A percentile compares a stretch with the other conserved stretches of the same genome.
These are phyloP conservation scores for Sporothrix globosa DNA, from an alignment of 2,329 filamentous ascomycete genomes.

Conservation along the genomic window DNA sequence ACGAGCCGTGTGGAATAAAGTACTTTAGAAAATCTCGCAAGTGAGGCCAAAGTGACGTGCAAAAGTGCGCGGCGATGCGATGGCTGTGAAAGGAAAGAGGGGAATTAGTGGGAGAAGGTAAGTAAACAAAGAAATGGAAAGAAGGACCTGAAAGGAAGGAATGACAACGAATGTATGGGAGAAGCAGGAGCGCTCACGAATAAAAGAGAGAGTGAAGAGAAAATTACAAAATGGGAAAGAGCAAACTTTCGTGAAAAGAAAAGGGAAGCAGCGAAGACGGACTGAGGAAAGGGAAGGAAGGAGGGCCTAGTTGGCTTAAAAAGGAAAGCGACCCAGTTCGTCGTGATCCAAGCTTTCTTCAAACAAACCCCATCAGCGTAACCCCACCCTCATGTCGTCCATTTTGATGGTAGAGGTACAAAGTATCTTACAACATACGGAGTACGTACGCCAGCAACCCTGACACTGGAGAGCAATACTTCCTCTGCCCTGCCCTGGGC, in stretches of 20 bases:
- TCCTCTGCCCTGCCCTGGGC: slow-evolving; percentile 25
- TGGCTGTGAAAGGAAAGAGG: background rate
- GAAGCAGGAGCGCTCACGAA: slow-evolving; percentile 23
- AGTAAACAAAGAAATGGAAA: slow-evolving; percentile 26
- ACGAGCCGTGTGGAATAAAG: slow-evolving; percentile 19
- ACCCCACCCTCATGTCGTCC: background rate
- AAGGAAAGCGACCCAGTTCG: slow-evolving; percentile 26
- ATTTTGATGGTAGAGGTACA: background rate
- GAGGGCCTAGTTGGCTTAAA: slow-evolving; percentile 23
- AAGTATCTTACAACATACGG: too few relatives aligned
- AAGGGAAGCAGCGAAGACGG: slow-evolving; percentile 23
- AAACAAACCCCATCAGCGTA: background rate
- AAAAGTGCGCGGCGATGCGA: background rate
- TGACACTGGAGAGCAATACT: background rate
- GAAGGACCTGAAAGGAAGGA: slow-evolving; percentile 24
- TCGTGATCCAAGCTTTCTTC: slow-evolving; percentile 28
- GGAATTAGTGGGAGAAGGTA: background rate
- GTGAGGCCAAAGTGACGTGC: slow-evolving; percentile 4
- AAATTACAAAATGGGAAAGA: slow-evolving; percentile 17
- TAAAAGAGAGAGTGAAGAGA: background rate
- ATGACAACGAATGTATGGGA: slow-evolving; percentile 1
- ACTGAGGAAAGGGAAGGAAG: background rate
- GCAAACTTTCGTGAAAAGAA: slow-evolving; percentile 12
- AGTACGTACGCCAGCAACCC: slow-evolving; percentile 9
- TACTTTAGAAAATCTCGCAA: background rate